phyloP scores from a whole-genome alignment of 1,284 basidiomycete species.

The Vanrija humicola region DNA sequence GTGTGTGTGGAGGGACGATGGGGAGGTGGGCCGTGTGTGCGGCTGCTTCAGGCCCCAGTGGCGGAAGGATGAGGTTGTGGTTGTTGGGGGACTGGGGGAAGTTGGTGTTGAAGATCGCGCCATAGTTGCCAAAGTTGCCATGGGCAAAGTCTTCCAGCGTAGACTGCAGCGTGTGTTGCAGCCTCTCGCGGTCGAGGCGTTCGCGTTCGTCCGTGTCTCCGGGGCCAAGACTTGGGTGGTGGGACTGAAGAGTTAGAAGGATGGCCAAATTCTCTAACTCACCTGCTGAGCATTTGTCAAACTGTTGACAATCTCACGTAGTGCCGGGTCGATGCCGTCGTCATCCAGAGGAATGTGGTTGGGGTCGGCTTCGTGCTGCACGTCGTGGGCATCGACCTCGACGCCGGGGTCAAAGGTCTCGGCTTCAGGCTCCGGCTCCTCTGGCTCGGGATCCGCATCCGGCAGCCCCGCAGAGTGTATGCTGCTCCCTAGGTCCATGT shows the following conservation, averaged over 20 bases:
- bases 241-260: conserved; percentile 12
- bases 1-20: background rate
- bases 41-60: background rate
- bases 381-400: background rate
- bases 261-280: too few relatives aligned
- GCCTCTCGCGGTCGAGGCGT: conserved; percentile 28
- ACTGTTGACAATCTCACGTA: conserved; percentile 46
- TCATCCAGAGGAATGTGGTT: conserved; percentile 18
- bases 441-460: background rate
- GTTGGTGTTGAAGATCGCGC: conserved; percentile 17
- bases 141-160: conserved; percentile 35
- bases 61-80: conserved; percentile 11
- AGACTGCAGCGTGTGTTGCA: conserved; percentile 33
- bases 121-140: conserved; percentile 12
- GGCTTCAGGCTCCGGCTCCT: background rate
- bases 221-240: conserved; percentile 1
- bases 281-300: conserved; percentile 44
- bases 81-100: conserved; percentile 15
- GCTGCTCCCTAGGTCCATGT: background rate
- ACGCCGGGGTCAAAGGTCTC: background rate
- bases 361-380: background rate
- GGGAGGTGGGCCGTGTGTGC: background rate
- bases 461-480: background rate
- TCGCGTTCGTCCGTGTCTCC: conserved; percentile 30
- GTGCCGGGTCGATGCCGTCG: conserved; percentile 43